A percentile compares a stretch with the other conserved stretches of the same genome.
These are phyloP conservation scores for Alternaria consortialis DNA, from an alignment of 2,329 filamentous ascomycete species.

Conservation along the genomic window DNA sequence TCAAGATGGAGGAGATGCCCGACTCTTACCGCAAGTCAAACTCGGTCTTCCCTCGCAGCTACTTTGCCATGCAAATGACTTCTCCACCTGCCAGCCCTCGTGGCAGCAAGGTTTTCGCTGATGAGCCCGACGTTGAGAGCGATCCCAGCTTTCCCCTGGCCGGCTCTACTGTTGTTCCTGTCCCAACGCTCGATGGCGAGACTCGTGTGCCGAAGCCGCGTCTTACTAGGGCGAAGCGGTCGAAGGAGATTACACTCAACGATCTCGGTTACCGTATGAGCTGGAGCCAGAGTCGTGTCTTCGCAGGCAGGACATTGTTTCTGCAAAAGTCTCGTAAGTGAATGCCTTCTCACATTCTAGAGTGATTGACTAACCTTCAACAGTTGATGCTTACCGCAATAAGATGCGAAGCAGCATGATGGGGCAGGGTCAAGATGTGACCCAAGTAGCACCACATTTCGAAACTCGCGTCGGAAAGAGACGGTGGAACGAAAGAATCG, in stretches of 20 bases:
- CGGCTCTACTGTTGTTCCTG: constrained; percentile 59
- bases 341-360: background rate
- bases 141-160: constrained; percentile 55
- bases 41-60: constrained; percentile 89
- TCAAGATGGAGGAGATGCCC: constrained; percentile 94
- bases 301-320: constrained; percentile 85
- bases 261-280: constrained; percentile 95
- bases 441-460: constrained; percentile 80
- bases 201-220: constrained; percentile 78
- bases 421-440: constrained; percentile 77
- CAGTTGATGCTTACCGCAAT: constrained; percentile 93
- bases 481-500: constrained; percentile 59
- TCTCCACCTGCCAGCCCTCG: constrained; percentile 79
- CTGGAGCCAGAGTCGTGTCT: constrained; percentile 93
- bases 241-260: constrained; percentile 89
- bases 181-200: constrained; percentile 72
- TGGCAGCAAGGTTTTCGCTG: constrained; percentile 77
- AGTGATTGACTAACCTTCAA: constrained; percentile 35
- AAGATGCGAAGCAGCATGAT: constrained; percentile 88
- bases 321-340: constrained; percentile 90
- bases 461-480: constrained; percentile 89
- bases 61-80: constrained; percentile 93
- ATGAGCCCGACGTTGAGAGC: constrained; percentile 59
- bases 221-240: constrained; percentile 73
- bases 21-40: constrained; percentile 92